Percentiles rank a stretch among this genome's conserved stretches.
Evolutionary conservation across 805 yeast species (phyloP).

Genomic region (Saturnispora silvae): DNA sequence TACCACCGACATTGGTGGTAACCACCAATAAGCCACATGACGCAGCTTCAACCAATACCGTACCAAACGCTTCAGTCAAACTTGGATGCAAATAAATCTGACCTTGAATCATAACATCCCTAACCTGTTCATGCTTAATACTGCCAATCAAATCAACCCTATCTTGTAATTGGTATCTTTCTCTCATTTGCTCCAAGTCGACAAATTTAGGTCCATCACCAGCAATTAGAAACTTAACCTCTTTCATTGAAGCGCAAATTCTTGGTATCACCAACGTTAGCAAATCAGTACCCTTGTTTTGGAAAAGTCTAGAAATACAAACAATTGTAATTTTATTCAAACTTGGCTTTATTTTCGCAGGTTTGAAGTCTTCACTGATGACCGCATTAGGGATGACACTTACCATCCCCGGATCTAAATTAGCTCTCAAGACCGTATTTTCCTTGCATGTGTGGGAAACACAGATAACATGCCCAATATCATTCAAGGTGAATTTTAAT

Average conservation of each 20-base stretch:
- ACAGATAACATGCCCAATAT: constrained; percentile 88
- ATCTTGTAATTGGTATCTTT: constrained; percentile 73
- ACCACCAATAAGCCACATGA: constrained; percentile 90
- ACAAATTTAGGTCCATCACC: constrained; percentile 96
- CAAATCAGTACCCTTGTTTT: constrained; percentile 94
- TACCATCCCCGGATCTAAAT: constrained; percentile 63
- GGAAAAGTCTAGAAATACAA: constrained; percentile 81
- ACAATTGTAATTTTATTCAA: constrained; percentile 61
- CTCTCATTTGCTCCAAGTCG: constrained; percentile 93
- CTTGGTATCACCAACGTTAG: constrained; percentile 76
- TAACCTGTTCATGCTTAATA: constrained; percentile 82
- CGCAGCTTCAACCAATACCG: constrained; percentile 94
- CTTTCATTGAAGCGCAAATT: constrained; percentile 52
- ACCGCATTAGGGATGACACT: constrained; percentile 97
- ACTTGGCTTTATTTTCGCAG: constrained; percentile 26
- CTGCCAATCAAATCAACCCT: constrained; percentile 79
- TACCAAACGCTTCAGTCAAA: constrained; percentile 94
- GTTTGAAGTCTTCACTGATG: constrained; percentile 69
- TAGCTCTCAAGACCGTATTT: constrained; percentile 82
- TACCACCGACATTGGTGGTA: constrained; percentile 94
- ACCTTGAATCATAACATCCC: constrained; percentile 88
- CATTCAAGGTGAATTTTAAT: constrained; percentile 71
- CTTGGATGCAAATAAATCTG: constrained; percentile 91
- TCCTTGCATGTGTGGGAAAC: constrained; percentile 96
- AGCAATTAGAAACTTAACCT: constrained; percentile 75